These are phyloP conservation scores for Umbellularia californica DNA, from an alignment of 164 flowering plant species.

Conservation along the genomic window DNA sequence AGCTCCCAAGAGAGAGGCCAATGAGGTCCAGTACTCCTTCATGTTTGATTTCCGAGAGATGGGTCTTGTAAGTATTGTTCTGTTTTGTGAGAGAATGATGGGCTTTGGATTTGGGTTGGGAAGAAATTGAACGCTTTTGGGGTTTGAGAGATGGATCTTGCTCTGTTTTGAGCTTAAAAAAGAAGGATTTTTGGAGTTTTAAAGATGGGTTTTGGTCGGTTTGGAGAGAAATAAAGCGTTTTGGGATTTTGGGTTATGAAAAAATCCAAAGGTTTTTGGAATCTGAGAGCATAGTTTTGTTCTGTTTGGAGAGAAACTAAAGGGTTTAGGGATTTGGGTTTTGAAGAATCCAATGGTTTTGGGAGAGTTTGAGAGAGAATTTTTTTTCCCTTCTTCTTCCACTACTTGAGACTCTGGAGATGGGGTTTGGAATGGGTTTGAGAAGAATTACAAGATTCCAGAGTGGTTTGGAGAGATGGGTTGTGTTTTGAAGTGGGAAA, in stretches of 20 bases:
- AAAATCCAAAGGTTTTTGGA: not conserved
- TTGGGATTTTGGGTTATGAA: not conserved
- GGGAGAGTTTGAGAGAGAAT: not conserved
- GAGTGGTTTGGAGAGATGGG: too few species aligned
- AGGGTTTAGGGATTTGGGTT: not conserved
- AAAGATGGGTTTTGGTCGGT: not conserved
- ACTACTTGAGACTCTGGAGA: too few species aligned
- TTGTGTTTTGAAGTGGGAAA: too few species aligned
- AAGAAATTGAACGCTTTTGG: not conserved
- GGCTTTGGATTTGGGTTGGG: not conserved
- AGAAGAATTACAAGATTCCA: too few species aligned
- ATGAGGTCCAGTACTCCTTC: constrained; percentile 69
- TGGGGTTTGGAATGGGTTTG: too few species aligned
- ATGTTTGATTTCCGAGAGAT: constrained; percentile 21
- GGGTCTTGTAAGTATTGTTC: not conserved
- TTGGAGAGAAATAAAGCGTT: not conserved
- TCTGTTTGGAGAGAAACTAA: not conserved
- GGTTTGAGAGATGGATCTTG: constrained; percentile 5
- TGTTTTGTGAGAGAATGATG: not conserved
- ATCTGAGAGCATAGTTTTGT: not conserved
- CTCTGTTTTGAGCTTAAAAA: not conserved
- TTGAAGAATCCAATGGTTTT: not conserved
- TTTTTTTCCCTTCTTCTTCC: not conserved
- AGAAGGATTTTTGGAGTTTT: not conserved
- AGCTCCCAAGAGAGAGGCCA: constrained; percentile 72